phyloP scores from a whole-genome alignment of 768 basidiomycete species.

The Macrolepiota dolichaula region DNA sequence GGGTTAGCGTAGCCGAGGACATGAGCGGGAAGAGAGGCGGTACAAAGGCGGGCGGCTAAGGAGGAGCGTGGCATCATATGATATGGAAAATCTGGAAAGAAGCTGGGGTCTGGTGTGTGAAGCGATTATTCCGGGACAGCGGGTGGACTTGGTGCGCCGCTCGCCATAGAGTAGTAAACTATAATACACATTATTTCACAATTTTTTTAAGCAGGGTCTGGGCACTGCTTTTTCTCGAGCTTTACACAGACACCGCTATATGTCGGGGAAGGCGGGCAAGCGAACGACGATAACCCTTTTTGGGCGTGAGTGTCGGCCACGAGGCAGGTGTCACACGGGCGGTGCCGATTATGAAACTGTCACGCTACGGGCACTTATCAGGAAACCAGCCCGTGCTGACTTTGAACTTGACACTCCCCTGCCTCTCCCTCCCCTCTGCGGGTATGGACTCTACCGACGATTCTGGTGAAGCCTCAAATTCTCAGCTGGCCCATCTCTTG shows the following conservation, averaged over 20 bases:
- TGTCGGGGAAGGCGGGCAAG: background rate
- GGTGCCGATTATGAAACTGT: slow-evolving; percentile 3
- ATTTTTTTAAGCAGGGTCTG: too few species aligned
- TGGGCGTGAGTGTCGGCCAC: slow-evolving; percentile 1
- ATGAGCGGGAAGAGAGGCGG: slow-evolving; percentile 7
- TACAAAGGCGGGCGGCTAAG: slow-evolving; percentile 1
- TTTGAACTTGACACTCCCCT: too few species aligned
- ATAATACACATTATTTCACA: too few species aligned
- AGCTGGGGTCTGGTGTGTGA: background rate
- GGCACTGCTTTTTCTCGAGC: background rate
- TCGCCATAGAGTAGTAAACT: too few species aligned
- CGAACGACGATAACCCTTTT: background rate
- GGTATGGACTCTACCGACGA: slow-evolving; percentile 3
- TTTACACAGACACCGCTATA: background rate
- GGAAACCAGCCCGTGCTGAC: background rate
- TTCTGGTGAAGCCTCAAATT: slow-evolving; percentile 19
- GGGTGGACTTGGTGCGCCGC: slow-evolving; percentile 8
- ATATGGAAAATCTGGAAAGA: background rate
- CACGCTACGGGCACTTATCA: slow-evolving; percentile 10
- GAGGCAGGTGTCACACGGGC: slow-evolving; percentile 8
- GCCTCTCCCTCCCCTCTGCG: background rate
- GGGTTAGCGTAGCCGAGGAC: slow-evolving; percentile 6
- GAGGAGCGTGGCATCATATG: slow-evolving; percentile 2
- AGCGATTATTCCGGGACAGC: slow-evolving; percentile 7
- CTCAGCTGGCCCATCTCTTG: slow-evolving; percentile 58